These are phyloP conservation scores for Vachellia collinsii DNA, from an alignment of 306 rosid species.

Conservation along the genomic window DNA sequence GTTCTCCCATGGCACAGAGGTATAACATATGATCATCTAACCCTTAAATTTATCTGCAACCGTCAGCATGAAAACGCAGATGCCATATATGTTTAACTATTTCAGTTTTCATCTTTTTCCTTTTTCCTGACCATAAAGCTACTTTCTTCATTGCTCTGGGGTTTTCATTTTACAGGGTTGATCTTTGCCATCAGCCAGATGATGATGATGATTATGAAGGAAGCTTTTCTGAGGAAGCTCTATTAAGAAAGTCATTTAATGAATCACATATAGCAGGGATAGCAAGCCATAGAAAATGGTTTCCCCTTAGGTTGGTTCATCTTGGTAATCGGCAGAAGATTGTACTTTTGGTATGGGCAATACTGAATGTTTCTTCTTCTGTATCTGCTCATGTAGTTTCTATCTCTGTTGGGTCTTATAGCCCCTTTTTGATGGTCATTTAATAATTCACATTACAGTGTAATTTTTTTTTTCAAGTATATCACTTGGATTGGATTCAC, in stretches of 20 bases:
- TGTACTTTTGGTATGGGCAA: constrained; percentile 72
- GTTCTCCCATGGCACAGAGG: background rate
- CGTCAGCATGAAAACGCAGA: constrained; percentile 5
- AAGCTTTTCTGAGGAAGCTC: constrained; percentile 62
- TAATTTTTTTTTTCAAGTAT: constrained; percentile 20
- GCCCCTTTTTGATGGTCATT: constrained; percentile 18
- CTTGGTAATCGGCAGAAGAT: constrained; percentile 82
- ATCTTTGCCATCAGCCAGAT: constrained; percentile 96
- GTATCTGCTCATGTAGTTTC: constrained; percentile 25
- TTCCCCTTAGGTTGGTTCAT: constrained; percentile 66
- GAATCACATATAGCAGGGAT: constrained; percentile 41
- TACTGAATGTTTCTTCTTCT: constrained; percentile 26
- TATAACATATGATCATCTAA: constrained; percentile 20
- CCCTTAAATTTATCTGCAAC: constrained; percentile 23
- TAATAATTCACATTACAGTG: constrained; percentile 16
- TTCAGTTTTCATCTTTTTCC: constrained; percentile 10
- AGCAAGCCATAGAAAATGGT: constrained; percentile 71
- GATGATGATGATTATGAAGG: constrained; percentile 88
- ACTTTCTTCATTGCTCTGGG: constrained; percentile 32
- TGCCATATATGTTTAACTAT: constrained; percentile 22
- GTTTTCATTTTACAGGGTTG: constrained; percentile 68
- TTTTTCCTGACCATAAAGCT: constrained; percentile 41
- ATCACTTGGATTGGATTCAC: constrained; percentile 40
- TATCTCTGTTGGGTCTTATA: constrained; percentile 16
- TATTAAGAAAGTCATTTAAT: constrained; percentile 63